Evolutionary conservation across 139 green algal genomes (phyloP).

Genomic region (Chlorella sp.): DNA sequence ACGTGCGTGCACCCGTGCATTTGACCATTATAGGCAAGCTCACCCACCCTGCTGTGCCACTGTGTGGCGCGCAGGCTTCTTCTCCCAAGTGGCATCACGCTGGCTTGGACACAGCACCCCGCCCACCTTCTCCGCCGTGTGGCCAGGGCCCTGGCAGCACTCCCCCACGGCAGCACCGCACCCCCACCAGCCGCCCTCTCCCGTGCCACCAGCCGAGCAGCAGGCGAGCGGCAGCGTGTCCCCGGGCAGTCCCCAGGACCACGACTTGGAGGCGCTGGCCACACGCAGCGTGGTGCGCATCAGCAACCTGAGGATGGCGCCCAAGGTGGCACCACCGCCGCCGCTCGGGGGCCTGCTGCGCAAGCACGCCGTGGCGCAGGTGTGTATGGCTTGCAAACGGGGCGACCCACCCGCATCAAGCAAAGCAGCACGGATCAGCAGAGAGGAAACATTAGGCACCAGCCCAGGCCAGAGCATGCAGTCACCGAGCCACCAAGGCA

Average conservation of each 20-base stretch:
- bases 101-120: too few species aligned
- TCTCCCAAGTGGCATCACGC: neutral
- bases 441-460: neutral
- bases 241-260: neutral
- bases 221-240: neutral
- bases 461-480: neutral
- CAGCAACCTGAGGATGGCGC: conserved; percentile 2
- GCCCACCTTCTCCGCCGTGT: too few species aligned
- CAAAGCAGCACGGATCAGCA: neutral
- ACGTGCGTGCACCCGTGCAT: too few species aligned
- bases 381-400: neutral
- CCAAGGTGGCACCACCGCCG: conserved; percentile 7
- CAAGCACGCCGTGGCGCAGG: neutral
- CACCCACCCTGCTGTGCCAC: too few species aligned
- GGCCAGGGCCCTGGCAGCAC: neutral
- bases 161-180: neutral
- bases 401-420: neutral
- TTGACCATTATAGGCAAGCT: too few species aligned
- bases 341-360: neutral
- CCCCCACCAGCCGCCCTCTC: neutral
- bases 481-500: neutral
- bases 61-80: too few species aligned
- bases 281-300: neutral
- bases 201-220: neutral
- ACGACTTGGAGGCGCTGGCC: neutral